phyloP scores from a whole-genome alignment of 1,284 basidiomycete genomes.

The Trametes pubescens region DNA sequence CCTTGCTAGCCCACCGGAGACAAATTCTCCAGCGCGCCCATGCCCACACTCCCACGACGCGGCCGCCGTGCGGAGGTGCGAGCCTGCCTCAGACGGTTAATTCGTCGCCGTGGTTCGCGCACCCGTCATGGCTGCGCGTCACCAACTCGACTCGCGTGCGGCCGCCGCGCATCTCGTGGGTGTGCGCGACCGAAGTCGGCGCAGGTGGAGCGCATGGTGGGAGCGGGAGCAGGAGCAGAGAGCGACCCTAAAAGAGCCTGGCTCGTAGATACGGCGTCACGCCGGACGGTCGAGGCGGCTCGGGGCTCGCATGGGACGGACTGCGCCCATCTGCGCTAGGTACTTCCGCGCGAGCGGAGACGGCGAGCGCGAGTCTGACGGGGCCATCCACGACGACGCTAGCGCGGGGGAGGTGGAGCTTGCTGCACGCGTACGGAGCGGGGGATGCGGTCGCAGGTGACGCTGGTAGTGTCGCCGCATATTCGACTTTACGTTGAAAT shows the following conservation, averaged over 20 bases:
- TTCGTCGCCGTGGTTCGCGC: neutral
- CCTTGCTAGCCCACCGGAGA: neutral
- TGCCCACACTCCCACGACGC: neutral
- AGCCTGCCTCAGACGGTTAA: neutral
- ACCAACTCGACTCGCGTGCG: neutral
- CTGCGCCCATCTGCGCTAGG: neutral
- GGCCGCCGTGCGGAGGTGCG: neutral
- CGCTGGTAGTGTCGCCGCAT: constrained; percentile 52
- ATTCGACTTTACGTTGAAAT: constrained; percentile 54
- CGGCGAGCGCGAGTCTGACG: constrained; percentile 17
- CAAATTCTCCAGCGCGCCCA: constrained; percentile 4
- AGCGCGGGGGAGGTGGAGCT: constrained; percentile 12
- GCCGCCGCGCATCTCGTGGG: neutral
- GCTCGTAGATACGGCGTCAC: neutral
- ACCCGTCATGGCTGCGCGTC: neutral
- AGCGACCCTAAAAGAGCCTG: neutral
- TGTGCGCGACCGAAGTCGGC: neutral
- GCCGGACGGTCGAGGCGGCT: neutral
- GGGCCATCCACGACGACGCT: neutral
- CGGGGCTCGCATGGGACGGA: neutral
- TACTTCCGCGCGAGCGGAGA: constrained; percentile 12
- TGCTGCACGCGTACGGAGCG: neutral
- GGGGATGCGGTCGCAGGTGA: constrained; percentile 35
- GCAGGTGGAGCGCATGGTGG: neutral
- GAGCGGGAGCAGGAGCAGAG: neutral